Conservation (phyloP, 371 early-diverging fungal genomes). For the Mucor racemosus region DNA sequence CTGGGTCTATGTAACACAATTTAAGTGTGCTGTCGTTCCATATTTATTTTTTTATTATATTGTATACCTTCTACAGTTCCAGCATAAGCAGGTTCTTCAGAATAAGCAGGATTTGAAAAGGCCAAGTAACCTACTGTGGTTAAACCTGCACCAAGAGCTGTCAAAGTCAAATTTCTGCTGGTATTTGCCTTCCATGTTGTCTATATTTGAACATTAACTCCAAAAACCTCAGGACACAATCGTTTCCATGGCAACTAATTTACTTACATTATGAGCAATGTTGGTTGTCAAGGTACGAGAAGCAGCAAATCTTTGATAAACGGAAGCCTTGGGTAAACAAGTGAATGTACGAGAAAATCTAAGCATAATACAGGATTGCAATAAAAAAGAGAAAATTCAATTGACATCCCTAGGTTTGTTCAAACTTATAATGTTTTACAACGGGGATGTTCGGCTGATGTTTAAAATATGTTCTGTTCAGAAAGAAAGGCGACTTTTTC, state of each 20-base stretch:
- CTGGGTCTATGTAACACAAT: slow-evolving; percentile 34
- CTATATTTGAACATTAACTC: neutral
- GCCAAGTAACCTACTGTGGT: slow-evolving; percentile 3
- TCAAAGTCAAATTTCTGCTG: neutral
- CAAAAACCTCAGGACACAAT: neutral
- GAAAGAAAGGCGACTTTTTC: neutral
- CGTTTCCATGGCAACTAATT: neutral
- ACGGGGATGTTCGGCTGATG: slow-evolving; percentile 5
- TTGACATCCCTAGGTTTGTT: neutral
- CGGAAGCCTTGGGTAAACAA: neutral
- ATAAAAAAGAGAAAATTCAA: neutral
- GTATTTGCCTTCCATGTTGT: neutral
- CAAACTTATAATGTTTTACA: neutral
- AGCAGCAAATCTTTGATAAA: neutral
- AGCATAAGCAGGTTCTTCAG: slow-evolving; percentile 35
- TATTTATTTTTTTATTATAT: neutral
- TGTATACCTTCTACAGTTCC: slow-evolving; percentile 45
- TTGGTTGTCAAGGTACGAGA: neutral
- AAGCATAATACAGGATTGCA: slow-evolving; percentile 1
- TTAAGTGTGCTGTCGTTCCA: neutral
- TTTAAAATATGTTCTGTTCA: neutral
- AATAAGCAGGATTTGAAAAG: slow-evolving; percentile 21
- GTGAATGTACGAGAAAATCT: slow-evolving; percentile 4
- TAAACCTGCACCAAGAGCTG: slow-evolving; percentile 2
- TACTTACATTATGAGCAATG: slow-evolving; percentile 3